These are phyloP conservation scores for Rhynchospora tenuis DNA, from an alignment of 176 grass and related monocot genomes.

Conservation along the genomic window DNA sequence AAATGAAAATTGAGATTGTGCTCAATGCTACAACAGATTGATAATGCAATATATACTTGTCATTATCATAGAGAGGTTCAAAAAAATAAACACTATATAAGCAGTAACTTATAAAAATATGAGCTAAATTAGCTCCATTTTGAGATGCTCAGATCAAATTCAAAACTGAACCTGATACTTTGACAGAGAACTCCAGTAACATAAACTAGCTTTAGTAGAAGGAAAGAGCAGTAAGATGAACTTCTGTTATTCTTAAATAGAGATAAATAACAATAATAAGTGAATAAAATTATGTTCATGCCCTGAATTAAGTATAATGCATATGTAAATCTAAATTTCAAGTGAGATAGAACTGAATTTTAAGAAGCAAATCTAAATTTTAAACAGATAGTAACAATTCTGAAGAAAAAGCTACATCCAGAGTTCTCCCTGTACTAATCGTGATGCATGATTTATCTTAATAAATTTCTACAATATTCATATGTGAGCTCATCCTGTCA, in stretches of 20 bases:
- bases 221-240: background rate
- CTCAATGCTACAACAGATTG: background rate
- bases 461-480: background rate
- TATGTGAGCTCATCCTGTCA: background rate
- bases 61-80: background rate
- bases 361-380: background rate
- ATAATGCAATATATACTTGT: background rate
- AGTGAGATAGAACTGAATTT: background rate
- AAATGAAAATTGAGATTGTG: background rate
- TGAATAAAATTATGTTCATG: conserved; percentile 3
- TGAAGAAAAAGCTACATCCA: background rate
- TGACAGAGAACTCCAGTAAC: background rate
- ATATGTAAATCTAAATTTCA: background rate
- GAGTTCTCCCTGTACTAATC: background rate
- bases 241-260: background rate
- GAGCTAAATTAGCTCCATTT: background rate
- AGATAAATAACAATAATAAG: background rate
- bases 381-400: background rate
- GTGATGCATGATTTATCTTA: background rate
- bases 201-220: background rate
- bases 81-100: background rate
- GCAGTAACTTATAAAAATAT: background rate
- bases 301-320: background rate
- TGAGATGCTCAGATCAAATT: background rate
- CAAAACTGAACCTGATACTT: background rate